Evolutionary conservation across 2,329 filamentous ascomycete species (phyloP), one percentile per base, ranked within the genome.

Genomic region (Diaporthe aspalathi): DNA sequence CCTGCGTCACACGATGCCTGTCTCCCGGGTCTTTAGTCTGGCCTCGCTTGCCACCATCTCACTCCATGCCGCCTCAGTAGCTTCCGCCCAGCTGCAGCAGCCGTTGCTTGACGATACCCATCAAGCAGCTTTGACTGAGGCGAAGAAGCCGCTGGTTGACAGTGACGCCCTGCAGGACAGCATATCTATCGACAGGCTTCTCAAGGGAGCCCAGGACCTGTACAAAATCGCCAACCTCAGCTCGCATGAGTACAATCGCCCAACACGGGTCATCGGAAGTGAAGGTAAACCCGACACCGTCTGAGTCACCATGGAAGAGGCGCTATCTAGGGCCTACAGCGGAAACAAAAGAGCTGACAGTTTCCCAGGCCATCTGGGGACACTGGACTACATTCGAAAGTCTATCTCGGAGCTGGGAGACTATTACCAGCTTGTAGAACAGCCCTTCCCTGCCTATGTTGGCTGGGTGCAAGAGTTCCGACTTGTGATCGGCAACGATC

Each of bases 261-360:
- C 91, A 1, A 93, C 91, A 1, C 86, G 91, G 67, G 91, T 93
- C 27, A 93, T 93, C 74, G 91, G 91, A 38, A 92, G 90, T 73
- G 77, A 86, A 78, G 90, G 89, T 90, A 80, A 70, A 74, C 71
- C 45, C 32, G 60, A 43, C 35, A 14, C 49, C 56, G n/a, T 17
- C 56, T 72, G 38, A 12, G 7, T 5, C 20, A 32, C 50, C 73
- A 4, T 17, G 67, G 16, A 57, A 69, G 17, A 16, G 56, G 16
- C 43, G 3, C 20, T 40, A 8, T 38, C 7, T 40, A 5, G 24
- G 4, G 20, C n/a, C 27, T 14, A 2, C 24, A 20, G 20, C 2
- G 20, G n/a, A 5, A 32, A 3, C 8, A 0, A 11, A 5, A 8
- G 2, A 16, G 22, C 66, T 62, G 52, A 62, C 52, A 24, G 7